Evolutionary conservation across 2,329 filamentous ascomycete species (phyloP), one percentile per base, ranked within the genome.

Genomic region (Pseudonectria buxi): DNA sequence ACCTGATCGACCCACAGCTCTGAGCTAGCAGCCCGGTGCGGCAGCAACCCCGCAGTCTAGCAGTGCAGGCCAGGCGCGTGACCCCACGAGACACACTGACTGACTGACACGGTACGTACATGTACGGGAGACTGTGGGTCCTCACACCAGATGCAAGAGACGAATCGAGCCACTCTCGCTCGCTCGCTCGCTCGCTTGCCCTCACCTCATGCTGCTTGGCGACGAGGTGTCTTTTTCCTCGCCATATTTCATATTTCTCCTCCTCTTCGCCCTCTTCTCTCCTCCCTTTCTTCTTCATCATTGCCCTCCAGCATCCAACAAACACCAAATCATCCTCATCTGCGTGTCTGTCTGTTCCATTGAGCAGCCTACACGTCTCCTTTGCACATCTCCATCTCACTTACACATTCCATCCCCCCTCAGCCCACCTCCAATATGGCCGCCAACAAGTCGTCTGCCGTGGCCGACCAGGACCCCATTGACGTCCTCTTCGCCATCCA

Each of bases 401-500:
- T 29, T 33, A 35, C 30, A 43, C 43, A 35, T 44, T 40, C 32
- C 30, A 38, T 44, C 40, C 44, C 36, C 36, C 33, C 40, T 38
- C 33, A 45, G 43, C 18, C 38, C 41, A 57, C 41, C 50, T 44
- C 52, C 65, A 74, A 61, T 61, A 78, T 78, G 74, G 69, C 58
- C 65, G 63, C 71, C 57, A 61, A 61, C 56, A 77, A 77, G 69
- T 67, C 63, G 49, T 74, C 72, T 60, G 72, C 73, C 56, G 71
- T 74, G 59, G 65, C 67, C 52, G 73, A 77, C 55, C 56, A 60
- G 41, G 70, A 78, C 57, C 73, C 73, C 47, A 64, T 78, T 53
- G 67, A 77, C 45, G 71, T 78, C 47, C 71, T 79, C 55, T 69
- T 79, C 59, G 74, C 69, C 50, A 67, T 79, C 50, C 74, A 79